A percentile compares a stretch with the other conserved stretches of the same genome.
Evolutionary conservation across 257 asterid species (phyloP).

Genomic region (Leonotis leonurus): DNA sequence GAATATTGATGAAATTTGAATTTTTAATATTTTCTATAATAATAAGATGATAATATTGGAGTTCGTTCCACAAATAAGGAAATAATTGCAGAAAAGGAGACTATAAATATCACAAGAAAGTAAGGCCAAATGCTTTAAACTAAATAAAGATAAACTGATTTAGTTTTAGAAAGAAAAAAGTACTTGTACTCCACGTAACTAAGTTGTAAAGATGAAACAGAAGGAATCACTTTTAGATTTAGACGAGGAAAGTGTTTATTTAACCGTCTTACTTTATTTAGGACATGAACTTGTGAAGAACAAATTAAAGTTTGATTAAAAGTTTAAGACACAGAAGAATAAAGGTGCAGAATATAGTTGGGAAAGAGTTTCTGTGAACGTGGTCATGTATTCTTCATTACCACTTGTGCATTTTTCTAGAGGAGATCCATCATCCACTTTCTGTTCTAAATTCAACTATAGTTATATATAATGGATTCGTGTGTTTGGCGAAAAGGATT

Average conservation of each 20-base stretch:
- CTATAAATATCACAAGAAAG: too few relatives aligned
- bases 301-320: conserved; percentile 18
- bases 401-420: conserved; percentile 11
- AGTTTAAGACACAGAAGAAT: conserved; percentile 23
- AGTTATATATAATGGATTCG: too few relatives aligned
- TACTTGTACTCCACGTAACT: background rate
- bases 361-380: conserved; percentile 29
- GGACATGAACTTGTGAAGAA: background rate
- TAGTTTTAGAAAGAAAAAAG: too few relatives aligned
- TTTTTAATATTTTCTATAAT: too few relatives aligned
- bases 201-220: background rate
- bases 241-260: background rate
- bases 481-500: too few relatives aligned
- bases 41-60: too few relatives aligned
- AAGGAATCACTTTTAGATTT: conserved; percentile 15
- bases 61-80: too few relatives aligned
- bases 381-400: conserved; percentile 21
- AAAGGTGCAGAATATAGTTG: conserved; percentile 49
- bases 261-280: background rate
- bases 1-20: too few relatives aligned
- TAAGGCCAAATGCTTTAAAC: background rate
- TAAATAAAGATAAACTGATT: background rate
- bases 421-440: too few relatives aligned
- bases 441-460: background rate
- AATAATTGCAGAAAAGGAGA: too few relatives aligned